Evolutionary conservation across 2,329 filamentous ascomycete species (phyloP).

Genomic region (Zasmidium cellare): DNA sequence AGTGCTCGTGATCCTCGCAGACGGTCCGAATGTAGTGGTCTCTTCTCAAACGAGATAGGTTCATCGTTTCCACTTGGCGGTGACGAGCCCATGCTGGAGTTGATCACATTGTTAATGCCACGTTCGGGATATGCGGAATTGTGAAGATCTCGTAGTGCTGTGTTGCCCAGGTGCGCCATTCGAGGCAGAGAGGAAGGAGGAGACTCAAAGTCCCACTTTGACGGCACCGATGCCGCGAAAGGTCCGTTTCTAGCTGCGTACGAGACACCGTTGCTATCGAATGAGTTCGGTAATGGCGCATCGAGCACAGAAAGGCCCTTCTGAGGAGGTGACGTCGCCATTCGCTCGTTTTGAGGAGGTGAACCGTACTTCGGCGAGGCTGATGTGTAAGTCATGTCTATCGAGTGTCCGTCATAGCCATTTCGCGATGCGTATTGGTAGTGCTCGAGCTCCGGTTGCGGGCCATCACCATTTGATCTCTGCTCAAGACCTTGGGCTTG

Average conservation of each 20-base stretch:
- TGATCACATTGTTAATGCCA: conserved; percentile 43
- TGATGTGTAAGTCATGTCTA: conserved; percentile 60
- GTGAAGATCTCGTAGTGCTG: conserved; percentile 58
- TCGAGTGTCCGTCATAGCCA: conserved; percentile 35
- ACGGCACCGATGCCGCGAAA: conserved; percentile 88
- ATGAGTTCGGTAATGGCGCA: conserved; percentile 88
- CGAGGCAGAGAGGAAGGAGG: conserved; percentile 67
- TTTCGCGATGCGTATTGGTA: conserved; percentile 30
- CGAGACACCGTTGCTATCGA: conserved; percentile 93
- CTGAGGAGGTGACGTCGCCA: conserved; percentile 69
- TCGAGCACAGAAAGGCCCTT: conserved; percentile 85
- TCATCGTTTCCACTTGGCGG: conserved; percentile 65
- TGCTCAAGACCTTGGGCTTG: conserved; percentile 35
- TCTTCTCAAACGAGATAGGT: conserved; percentile 65
- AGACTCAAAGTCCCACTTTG: conserved; percentile 86
- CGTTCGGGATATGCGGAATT: conserved; percentile 68
- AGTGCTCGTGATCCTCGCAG: conserved; percentile 55
- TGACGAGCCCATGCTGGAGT: conserved; percentile 54
- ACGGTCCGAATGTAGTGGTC: conserved; percentile 66
- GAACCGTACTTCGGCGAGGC: conserved; percentile 73
- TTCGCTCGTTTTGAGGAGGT: conserved; percentile 73
- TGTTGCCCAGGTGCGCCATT: conserved; percentile 37
- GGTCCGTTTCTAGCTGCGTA: conserved; percentile 87
- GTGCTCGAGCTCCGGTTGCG: conserved; percentile 27
- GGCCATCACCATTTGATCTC: conserved; percentile 26